Percentiles rank a stretch among this genome's conserved stretches.
Conservation (phyloP, 2,329 filamentous ascomycete genomes). For the Xylaria sp. region DNA sequence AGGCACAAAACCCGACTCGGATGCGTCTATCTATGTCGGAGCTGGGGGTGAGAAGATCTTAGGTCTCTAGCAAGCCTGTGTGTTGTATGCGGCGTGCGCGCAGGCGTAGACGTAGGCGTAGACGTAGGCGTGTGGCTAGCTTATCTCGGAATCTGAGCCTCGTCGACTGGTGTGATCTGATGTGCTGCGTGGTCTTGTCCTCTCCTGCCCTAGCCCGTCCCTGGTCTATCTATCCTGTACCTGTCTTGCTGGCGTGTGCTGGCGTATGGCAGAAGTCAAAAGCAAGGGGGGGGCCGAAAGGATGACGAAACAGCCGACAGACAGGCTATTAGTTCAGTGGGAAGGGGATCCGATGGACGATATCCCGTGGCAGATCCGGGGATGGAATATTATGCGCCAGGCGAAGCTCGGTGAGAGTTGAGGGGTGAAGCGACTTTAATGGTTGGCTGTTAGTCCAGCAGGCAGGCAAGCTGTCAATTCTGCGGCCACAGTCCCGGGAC, state of each 20-base stretch:
- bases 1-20: conserved; percentile 11
- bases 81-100: not conserved
- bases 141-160: conserved; percentile 5
- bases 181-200: not conserved
- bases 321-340: conserved; percentile 12
- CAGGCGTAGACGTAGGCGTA: not conserved
- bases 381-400: conserved; percentile 28
- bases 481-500: conserved; percentile 19
- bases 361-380: conserved; percentile 7
- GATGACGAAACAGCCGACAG: conserved; percentile 37
- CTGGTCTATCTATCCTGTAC: not conserved
- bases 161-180: not conserved
- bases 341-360: not conserved
- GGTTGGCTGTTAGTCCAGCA: conserved; percentile 28
- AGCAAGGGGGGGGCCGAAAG: conserved; percentile 12
- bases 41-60: not conserved
- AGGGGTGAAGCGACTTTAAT: conserved; percentile 30
- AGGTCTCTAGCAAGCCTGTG: not conserved
- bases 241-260: not conserved
- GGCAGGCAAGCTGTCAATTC: conserved; percentile 13
- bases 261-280: not conserved
- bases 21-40: conserved; percentile 3
- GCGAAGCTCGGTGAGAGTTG: conserved; percentile 34
- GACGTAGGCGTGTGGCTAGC: not conserved
- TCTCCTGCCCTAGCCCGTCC: not conserved